Base-by-base conservation (phyloP, 1,284 basidiomycete species). In the Ceratobasidium sp. region DNA sequence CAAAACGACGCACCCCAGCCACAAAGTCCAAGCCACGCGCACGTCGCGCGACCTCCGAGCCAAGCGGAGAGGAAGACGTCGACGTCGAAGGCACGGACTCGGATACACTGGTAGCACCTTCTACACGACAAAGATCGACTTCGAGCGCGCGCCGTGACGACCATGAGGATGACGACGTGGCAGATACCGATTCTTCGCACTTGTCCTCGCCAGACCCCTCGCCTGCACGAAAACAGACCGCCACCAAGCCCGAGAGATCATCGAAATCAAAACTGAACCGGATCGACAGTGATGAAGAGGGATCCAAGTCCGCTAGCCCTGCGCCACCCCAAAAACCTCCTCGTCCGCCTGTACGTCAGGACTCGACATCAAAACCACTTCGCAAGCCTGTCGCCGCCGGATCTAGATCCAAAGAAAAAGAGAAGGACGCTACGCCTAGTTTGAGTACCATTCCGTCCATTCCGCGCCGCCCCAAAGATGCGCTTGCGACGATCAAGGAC, bases 381-480 rank as follows among this genome's bases (percentile, higher is more conserved):
- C 65, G 65, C 3, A 69, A 69, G 46, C 65, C 65, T 28, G 65
- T 69, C 12, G 39, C 34, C 10, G 21, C 65, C 10, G 52, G 36
- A 34, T 36, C 50, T 26, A 69, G 26, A 34, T 36, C 36, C 65
- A 69, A 69, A 34, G 65, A 69, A 18, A 39, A 18, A 16, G 52
- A 69, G 21, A 57, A 57, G 39, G 23, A 26, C 14, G 16, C 12
- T n/a, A 14, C 34, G n/a, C 23, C 65, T 26, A 23, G 28, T 3
- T 43, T 67, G 34, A 55, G 65, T n/a, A 46, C 18, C 39, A 57
- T 69, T 14, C 65, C 65, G 28, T 28, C 65, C 3, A 69, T 69
- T 45, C 65, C 65, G 23, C 65, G 65, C 23, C 34, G 65, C 26
- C 52, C 65, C 2, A 55, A 57, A 57, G 65, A 69, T 30, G 62